A percentile compares a stretch with the other conserved stretches of the same genome.
Conservation (phyloP, 768 basidiomycete genomes). For the Leccinum subtestaceum region DNA sequence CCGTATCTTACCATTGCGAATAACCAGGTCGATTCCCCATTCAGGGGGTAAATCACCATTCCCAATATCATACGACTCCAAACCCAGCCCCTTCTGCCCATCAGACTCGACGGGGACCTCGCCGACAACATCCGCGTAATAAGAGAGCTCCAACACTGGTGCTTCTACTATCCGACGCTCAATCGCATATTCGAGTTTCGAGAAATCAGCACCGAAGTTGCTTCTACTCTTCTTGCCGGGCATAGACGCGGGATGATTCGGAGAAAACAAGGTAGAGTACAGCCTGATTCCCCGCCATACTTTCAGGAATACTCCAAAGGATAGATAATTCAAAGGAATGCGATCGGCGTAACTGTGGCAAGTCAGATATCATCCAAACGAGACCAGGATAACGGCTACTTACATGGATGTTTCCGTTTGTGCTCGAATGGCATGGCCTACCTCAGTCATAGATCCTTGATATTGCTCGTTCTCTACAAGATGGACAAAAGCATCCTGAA, state of each 20-base stretch:
- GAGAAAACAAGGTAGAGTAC: conserved; percentile 35
- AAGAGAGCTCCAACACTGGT: conserved; percentile 72
- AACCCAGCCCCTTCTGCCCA: conserved; percentile 30
- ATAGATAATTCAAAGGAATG: conserved; percentile 34
- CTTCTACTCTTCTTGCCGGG: conserved; percentile 36
- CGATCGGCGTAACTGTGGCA: conserved; percentile 24
- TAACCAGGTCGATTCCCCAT: conserved; percentile 86
- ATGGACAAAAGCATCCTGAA: conserved; percentile 61
- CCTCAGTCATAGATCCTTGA: conserved; percentile 58
- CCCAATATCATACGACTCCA: conserved; percentile 65
- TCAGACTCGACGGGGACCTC: conserved; percentile 50
- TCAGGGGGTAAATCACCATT: conserved; percentile 88
- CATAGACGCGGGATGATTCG: conserved; percentile 2
- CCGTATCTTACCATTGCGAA: conserved; percentile 70
- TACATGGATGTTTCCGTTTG: conserved; percentile 48
- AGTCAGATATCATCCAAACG: conserved; percentile 8
- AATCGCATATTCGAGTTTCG: conserved; percentile 78
- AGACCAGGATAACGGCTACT: neutral
- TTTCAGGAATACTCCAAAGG: conserved; percentile 42
- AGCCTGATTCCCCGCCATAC: conserved; percentile 56
- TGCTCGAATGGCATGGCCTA: conserved; percentile 62
- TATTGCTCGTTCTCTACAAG: conserved; percentile 77
- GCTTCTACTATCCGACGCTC: conserved; percentile 82
- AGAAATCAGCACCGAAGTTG: conserved; percentile 55
- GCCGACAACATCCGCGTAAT: conserved; percentile 85